A percentile compares a stretch with the other conserved stretches of the same genome.
Conservation (phyloP, 169 alveolate genomes). For the Plasmodium gaboni region DNA sequence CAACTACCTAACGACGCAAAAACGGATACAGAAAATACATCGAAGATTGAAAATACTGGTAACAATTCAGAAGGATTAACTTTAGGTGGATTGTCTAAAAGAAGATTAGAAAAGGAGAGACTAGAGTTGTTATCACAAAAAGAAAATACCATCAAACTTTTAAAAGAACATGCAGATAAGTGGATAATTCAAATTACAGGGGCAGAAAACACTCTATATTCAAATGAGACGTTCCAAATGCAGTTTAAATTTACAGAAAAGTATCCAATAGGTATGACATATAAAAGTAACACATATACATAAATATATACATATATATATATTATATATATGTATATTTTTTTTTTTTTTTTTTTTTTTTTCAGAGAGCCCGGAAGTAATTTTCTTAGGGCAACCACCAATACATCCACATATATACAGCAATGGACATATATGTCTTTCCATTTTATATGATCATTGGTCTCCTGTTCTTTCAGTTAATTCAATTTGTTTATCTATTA, state of each 20-base stretch:
- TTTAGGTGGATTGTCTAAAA: constrained; percentile 51
- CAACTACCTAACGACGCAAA: not conserved
- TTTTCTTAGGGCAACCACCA: constrained; percentile 92
- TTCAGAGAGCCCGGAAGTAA: constrained; percentile 93
- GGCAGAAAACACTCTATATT: constrained; percentile 78
- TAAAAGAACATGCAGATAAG: constrained; percentile 58
- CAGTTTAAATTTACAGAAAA: constrained; percentile 77
- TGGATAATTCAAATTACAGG: constrained; percentile 81
- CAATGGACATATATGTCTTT: constrained; percentile 94
- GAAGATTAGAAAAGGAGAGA: constrained; percentile 71
- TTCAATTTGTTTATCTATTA: constrained; percentile 77
- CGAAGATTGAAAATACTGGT: not conserved
- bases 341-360: constrained; percentile 57
- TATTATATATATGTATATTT: not conserved
- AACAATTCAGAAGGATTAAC: constrained; percentile 21
- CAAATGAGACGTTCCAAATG: constrained; percentile 74
- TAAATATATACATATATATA: not conserved
- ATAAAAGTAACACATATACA: not conserved
- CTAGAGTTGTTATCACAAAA: constrained; percentile 45
- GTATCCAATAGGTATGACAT: constrained; percentile 78
- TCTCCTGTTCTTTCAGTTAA: constrained; percentile 83
- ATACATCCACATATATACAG: constrained; percentile 96
- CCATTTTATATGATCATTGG: constrained; percentile 88
- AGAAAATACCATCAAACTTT: constrained; percentile 58
- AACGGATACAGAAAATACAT: not conserved